Evolutionary conservation across 208 protist genomes (phyloP), one percentile per base, ranked within the genome.

Genomic region (Crithidia thermophila): DNA sequence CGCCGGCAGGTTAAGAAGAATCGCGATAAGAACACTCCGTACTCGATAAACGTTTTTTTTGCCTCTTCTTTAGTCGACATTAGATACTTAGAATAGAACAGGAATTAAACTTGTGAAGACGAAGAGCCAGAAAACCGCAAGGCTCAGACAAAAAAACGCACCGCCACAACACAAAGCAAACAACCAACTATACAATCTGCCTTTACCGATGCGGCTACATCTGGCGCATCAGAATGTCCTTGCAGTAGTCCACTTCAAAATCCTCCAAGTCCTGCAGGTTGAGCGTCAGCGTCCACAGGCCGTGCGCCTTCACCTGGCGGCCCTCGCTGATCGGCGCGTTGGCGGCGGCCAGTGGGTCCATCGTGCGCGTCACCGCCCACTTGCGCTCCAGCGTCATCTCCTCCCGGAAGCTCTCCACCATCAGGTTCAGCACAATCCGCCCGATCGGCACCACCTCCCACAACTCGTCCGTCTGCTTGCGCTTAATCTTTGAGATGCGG

Each of bases 161-260:
- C 28, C 4, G 36, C 49, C 4, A 28, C 21, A 53, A 31, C 28
- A 55, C 33, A 9, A 55, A 55, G 14, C 16, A 36, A 31, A 67
- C 40, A 4, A 51, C 61, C n/a, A 61, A 11, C 33, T 20, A 40
- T n/a, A 25, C n/a, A 3, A 36, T 16, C 4, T n/a, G n/a, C n/a
- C n/a, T n/a, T n/a, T n/a, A n/a, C n/a, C n/a, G n/a, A n/a, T n/a
- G n/a, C n/a, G n/a, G n/a, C n/a, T 75, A 94, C 68, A 86, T 61
- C 42, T 95, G 90, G 4, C 68, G 67, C 66, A 95, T 75, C 40
- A 95, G 77, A 7, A 90, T 68, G 52, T 95, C 90, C 52, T 95
- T 95, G 78, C 90, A 95, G 76, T 95, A 95, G 67, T 95, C 90
- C 20, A 95, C 85, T 63, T 96, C 91, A 77, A 94, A 96, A 64